Evolutionary conservation across 805 yeast species (phyloP).

Genomic region (Lipomyces sp.): DNA sequence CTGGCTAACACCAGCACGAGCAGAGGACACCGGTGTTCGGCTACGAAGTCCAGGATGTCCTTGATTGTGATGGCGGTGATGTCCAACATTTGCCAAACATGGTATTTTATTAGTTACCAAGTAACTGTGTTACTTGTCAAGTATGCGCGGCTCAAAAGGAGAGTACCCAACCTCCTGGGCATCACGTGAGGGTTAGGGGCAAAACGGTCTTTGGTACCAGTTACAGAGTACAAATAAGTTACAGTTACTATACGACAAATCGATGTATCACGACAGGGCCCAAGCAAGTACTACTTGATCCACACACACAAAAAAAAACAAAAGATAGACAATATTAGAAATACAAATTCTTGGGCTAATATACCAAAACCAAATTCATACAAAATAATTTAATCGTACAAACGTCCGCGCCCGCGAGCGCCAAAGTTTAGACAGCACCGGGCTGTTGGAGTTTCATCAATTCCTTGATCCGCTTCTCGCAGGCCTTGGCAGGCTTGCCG

Average conservation of each 20-base stretch:
- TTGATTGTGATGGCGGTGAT: slow-evolving; percentile 41
- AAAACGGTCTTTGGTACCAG: too few species aligned
- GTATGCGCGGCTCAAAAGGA: too few species aligned
- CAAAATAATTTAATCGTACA: background rate
- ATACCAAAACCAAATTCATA: background rate
- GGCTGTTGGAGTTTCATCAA: slow-evolving; percentile 19
- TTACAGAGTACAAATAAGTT: too few species aligned
- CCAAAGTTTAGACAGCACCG: background rate
- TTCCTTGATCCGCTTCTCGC: slow-evolving; percentile 40
- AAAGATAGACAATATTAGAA: background rate
- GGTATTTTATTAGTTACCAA: too few species aligned
- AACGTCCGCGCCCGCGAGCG: background rate
- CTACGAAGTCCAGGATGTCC: slow-evolving; percentile 35
- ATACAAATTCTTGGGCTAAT: too few species aligned
- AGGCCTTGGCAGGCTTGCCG: slow-evolving; percentile 41
- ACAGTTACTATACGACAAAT: too few species aligned
- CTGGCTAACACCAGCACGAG: background rate
- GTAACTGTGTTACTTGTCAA: too few species aligned
- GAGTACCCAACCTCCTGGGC: too few species aligned
- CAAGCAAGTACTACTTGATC: too few species aligned
- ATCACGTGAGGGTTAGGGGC: too few species aligned
- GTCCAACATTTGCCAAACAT: slow-evolving; percentile 36
- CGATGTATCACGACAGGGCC: too few species aligned
- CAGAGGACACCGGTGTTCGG: slow-evolving; percentile 4
- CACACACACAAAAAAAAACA: background rate